Evolutionary conservation across 768 basidiomycete species (phyloP).

Genomic region (Paxillus involutus): DNA sequence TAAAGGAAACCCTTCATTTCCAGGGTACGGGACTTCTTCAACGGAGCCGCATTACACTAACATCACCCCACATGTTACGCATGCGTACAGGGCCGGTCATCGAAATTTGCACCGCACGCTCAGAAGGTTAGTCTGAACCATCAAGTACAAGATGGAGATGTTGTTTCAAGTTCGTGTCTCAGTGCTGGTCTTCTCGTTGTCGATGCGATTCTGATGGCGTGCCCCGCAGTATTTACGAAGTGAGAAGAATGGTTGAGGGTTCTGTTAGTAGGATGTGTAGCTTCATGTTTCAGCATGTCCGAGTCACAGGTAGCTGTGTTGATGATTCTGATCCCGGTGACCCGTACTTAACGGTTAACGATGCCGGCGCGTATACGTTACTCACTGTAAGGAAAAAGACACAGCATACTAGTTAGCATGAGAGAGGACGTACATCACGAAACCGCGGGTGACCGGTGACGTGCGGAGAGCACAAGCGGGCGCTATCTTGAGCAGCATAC

Average conservation of each 20-base stretch:
- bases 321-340: too few relatives aligned
- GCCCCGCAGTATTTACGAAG: slow-evolving; percentile 30
- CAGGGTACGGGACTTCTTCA: slow-evolving; percentile 23
- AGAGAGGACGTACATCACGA: too few relatives aligned
- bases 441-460: too few relatives aligned
- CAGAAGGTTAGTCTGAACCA: slow-evolving; percentile 90
- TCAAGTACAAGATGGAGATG: slow-evolving; percentile 84
- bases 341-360: too few relatives aligned
- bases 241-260: slow-evolving; percentile 5
- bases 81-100: slow-evolving; percentile 74
- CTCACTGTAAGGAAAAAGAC: too few relatives aligned
- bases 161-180: slow-evolving; percentile 74
- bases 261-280: too few relatives aligned
- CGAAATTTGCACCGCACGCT: slow-evolving; percentile 90
- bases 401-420: too few relatives aligned
- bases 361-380: too few relatives aligned
- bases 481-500: too few relatives aligned
- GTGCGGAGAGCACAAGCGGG: too few relatives aligned
- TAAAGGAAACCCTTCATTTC: slow-evolving; percentile 1
- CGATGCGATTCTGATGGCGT: background rate
- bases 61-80: background rate
- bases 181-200: background rate
- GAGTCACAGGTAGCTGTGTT: too few relatives aligned
- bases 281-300: too few relatives aligned
- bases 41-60: background rate